A percentile compares a stretch with the other conserved stretches of the same genome.
phyloP scores from a whole-genome alignment of 2,329 filamentous ascomycete genomes.

The Xylariaceae sp. region DNA sequence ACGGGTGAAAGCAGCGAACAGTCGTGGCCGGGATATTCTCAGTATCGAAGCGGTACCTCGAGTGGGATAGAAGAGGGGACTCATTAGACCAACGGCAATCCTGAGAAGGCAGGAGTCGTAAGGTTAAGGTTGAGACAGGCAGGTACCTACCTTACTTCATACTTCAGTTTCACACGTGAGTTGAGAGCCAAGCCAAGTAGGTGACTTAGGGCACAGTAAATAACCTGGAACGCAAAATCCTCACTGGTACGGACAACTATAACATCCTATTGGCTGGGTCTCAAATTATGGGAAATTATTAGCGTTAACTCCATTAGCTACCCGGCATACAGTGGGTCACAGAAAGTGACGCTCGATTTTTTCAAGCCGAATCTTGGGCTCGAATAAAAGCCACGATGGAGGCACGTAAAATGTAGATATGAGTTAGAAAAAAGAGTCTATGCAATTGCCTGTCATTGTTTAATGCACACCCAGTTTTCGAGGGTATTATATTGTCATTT shows the following conservation, averaged over 20 bases:
- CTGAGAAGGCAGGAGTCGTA: background rate
- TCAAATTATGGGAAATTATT: background rate
- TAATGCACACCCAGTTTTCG: no score
- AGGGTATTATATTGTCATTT: no score
- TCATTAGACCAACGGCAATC: conserved; percentile 15
- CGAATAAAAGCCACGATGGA: no score
- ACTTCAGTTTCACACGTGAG: background rate
- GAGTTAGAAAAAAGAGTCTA: no score
- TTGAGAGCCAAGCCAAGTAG: background rate
- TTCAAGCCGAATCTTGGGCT: no score
- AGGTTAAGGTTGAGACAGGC: background rate
- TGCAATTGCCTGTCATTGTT: no score
- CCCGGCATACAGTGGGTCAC: no score
- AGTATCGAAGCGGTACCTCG: conserved; percentile 23
- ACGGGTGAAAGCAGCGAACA: conserved; percentile 12
- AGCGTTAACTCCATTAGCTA: background rate
- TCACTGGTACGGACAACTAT: background rate
- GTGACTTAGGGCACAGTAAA: background rate
- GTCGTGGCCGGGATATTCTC: conserved; percentile 17
- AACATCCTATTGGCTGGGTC: background rate
- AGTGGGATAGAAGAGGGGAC: conserved; percentile 18
- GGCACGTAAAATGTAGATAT: no score
- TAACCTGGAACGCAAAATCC: no score
- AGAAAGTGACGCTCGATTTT: no score
- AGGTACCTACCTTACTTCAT: background rate